Base-by-base conservation (phyloP, 2,329 filamentous ascomycete genomes). In the Neobulgaria alba region DNA sequence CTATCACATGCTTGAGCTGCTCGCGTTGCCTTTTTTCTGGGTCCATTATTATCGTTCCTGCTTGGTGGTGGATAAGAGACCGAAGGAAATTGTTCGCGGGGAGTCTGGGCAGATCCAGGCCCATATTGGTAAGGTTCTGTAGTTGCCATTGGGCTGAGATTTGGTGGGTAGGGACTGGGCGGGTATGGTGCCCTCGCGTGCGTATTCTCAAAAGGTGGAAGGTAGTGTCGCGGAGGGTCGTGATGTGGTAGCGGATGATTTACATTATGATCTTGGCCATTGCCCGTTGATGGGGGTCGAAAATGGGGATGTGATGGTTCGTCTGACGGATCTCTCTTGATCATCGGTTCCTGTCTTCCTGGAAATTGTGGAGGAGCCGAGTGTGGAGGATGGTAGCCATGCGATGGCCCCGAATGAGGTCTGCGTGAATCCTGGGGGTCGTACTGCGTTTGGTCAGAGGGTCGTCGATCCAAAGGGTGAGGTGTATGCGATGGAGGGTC, bases 1-100 rank as follows among this genome's bases (percentile, higher is more conserved):
- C 82, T 85, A 57, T 94, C 88, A 63, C 92, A 98, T 29, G 92
- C 92, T 81, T 94, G 54, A 32, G 57, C 53, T 2, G 57, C 58
- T 21, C 54, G 46, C 41, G 54, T 52, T 15, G 56, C 52, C 40
- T 59, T 60, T 38, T 52, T 53, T 36, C 45, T 43, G 16, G 49
- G 33, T 26, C 47, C 39, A 36, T 49, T 35, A 10, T 38, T 40
- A 16, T 43, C 36, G 12, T 43, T 31, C 34, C 38, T 45, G 14
- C 23, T 34, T 21, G 29, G 3, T 39, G 18, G 5, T 3, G 54
- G 49, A 35, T 57, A 57, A 14, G 52, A 44, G 4, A 54, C 43
- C 10, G 42, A 36, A 5, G 44, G 37, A 44, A 51, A 57, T 38
- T 48, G 40, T 23, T 51, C 46, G 42, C 52, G 47, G 9, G 49